Conservation (phyloP, 768 basidiomycete genomes). For the Symmetrospora coprosmae region DNA sequence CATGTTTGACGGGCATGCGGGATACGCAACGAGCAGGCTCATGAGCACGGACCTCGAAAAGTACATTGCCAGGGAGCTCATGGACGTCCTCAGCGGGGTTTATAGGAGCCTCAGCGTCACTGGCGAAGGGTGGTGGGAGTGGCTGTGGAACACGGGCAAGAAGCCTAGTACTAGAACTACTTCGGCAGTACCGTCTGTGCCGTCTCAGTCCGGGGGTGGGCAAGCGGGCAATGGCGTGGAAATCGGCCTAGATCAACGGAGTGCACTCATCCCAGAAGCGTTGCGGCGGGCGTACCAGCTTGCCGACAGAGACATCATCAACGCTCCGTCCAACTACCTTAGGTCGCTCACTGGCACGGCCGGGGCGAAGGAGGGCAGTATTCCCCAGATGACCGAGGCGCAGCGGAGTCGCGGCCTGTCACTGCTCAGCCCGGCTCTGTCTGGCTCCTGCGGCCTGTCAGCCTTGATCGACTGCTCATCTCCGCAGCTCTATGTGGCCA, state of each 20-base stretch:
- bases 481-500: conserved; percentile 59
- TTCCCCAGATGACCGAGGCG: conserved; percentile 32
- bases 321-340: conserved; percentile 60
- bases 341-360: conserved; percentile 47
- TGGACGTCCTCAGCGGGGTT: conserved; percentile 30
- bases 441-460: conserved; percentile 81
- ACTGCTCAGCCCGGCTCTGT: conserved; percentile 68
- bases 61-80: conserved; percentile 62
- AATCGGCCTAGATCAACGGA: background rate
- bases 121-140: conserved; percentile 11
- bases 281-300: conserved; percentile 63
- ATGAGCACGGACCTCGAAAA: conserved; percentile 73
- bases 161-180: background rate
- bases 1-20: conserved; percentile 60
- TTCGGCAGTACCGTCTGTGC: too few relatives aligned
- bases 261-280: conserved; percentile 45
- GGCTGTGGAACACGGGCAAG: conserved; percentile 7
- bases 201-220: too few relatives aligned
- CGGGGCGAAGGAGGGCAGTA: too few relatives aligned
- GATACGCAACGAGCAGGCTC: conserved; percentile 65
- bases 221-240: too few relatives aligned
- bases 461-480: conserved; percentile 61
- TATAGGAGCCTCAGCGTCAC: background rate
- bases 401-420: conserved; percentile 42
- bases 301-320: conserved; percentile 71